Base-by-base conservation (phyloP, 192 early-diverging fungal species). In the Umbelopsis sp. region DNA sequence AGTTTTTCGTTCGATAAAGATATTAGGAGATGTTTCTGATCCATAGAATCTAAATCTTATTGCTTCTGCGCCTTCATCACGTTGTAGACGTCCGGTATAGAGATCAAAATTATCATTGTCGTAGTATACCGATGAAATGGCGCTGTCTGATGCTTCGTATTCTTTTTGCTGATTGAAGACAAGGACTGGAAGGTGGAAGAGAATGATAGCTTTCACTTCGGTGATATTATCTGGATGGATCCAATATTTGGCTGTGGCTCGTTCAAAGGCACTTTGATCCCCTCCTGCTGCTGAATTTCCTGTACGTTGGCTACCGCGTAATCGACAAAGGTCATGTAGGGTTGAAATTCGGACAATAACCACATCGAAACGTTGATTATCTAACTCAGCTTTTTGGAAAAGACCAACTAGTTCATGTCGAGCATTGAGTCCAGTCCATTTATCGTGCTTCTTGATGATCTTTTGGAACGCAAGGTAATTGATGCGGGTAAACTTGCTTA, bases 361-460 rank as follows among this genome's bases (percentile, higher is more conserved):
- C 20, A 78, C 69, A 68, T 78, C 77, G 83, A 94, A 97, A 78
- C 93, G 93, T 71, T 94, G 90, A 62, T 93, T 84, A 74, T 93
- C 89, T 4, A 78, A 41, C 2, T 72, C 50, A 36, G 71, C 66
- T n/a, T 47, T 47, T 36, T 73, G 68, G 5, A 73, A 59, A 25
- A 71, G 66, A 14, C 67, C 69, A 5, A 62, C 29, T 26, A 62
- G 24, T 14, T 62, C 56, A 31, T 62, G 31, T 22, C 56, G 56
- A 20, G 56, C 26, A 34, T 32, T 14, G 25, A 34, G 24, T 29
- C 31, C 31, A 16, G 94, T 92, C 77, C 93, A 90, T 79, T 94
- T 94, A 81, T 98, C 95, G 77, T 98, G 97, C 83, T 98, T 98
- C 81, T 98, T 98, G 73, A 98, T 84, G 74, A 97, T 97, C 89